Conservation (phyloP, 805 yeast species). For the Yarrowia sp. region DNA sequence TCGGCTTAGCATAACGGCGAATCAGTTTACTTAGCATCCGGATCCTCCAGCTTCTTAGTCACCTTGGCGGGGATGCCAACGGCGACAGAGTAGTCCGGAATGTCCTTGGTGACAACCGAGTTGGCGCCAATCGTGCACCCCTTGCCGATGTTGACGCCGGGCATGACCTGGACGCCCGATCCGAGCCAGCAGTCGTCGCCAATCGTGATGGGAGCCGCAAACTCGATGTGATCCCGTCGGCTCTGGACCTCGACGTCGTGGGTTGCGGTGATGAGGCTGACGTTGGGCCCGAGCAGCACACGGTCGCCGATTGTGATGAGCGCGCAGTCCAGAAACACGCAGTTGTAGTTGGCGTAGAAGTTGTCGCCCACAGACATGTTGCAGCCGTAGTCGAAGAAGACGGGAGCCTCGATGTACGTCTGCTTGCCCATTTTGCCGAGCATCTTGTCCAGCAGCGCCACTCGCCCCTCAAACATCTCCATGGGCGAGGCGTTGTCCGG, state of each 20-base stretch:
- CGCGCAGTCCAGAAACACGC: conserved; percentile 57
- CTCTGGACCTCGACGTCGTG: conserved; percentile 57
- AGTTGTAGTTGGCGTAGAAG: conserved; percentile 58
- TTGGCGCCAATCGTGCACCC: conserved; percentile 67
- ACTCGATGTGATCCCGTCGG: conserved; percentile 50
- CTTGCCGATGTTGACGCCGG: conserved; percentile 69
- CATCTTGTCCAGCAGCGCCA: conserved; percentile 41
- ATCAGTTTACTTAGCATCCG: not conserved
- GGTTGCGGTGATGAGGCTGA: conserved; percentile 57
- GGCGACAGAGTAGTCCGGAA: conserved; percentile 55
- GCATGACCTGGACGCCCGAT: conserved; percentile 52
- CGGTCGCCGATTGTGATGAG: conserved; percentile 60
- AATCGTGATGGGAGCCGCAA: conserved; percentile 54
- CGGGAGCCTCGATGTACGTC: conserved; percentile 50
- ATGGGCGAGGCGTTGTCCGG: conserved; percentile 33
- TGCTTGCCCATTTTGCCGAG: conserved; percentile 51
- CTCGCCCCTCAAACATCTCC: conserved; percentile 42
- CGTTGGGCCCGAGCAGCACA: conserved; percentile 64
- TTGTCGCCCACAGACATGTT: conserved; percentile 56
- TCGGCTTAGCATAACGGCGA: no score
- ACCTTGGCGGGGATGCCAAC: conserved; percentile 63
- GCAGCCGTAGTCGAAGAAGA: conserved; percentile 68
- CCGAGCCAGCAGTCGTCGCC: conserved; percentile 73
- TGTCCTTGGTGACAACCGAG: conserved; percentile 56
- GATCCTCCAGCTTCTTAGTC: not conserved